These are phyloP conservation scores for Nothophaeocryptopus gaeumannii DNA, from an alignment of 2,329 filamentous ascomycete species.

Conservation along the genomic window DNA sequence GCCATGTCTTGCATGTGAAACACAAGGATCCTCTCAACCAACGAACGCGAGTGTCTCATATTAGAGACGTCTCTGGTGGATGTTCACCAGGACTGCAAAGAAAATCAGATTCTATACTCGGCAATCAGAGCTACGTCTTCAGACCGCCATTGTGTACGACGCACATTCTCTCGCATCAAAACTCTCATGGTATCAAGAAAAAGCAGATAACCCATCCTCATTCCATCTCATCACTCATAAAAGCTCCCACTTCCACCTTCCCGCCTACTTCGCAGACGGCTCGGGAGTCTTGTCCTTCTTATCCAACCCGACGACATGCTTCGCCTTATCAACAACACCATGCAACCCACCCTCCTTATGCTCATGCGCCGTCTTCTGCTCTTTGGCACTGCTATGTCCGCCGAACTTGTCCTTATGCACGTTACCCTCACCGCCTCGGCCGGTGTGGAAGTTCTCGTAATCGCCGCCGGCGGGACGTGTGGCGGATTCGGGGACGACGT, in stretches of 20 bases:
- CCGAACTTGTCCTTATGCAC: constrained; percentile 49
- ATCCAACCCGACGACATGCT: constrained; percentile 35
- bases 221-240: background rate
- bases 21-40: background rate
- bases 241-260: background rate
- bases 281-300: constrained; percentile 26
- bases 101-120: background rate
- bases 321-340: constrained; percentile 45
- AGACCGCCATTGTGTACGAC: background rate
- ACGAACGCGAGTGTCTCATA: too few species aligned
- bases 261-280: constrained; percentile 3
- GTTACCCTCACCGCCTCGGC: constrained; percentile 49
- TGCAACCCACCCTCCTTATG: constrained; percentile 21
- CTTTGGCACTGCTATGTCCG: constrained; percentile 41
- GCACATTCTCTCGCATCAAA: background rate
- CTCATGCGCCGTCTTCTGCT: constrained; percentile 20
- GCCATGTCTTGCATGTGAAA: background rate
- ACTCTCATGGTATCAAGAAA: background rate
- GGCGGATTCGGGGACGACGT: constrained; percentile 46
- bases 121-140: background rate
- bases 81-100: too few species aligned
- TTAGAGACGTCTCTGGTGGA: too few species aligned
- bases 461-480: constrained; percentile 32
- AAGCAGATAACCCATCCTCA: background rate
- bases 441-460: constrained; percentile 48